Evolutionary conservation across 2,329 filamentous ascomycete species (phyloP).

Genomic region (Blastomyces parvus): DNA sequence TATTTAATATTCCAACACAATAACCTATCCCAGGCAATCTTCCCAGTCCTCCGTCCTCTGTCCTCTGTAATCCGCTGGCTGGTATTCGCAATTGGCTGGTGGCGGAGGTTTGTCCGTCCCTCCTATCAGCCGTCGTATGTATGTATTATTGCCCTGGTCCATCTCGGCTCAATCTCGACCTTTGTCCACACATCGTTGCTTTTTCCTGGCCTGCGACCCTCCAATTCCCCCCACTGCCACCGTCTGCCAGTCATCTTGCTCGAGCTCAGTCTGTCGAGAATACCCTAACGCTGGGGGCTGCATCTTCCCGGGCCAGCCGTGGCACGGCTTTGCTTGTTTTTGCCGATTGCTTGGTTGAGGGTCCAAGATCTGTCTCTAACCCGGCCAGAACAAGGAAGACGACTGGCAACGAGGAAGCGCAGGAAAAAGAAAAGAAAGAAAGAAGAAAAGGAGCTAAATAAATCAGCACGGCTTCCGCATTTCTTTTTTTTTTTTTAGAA

Average conservation of each 20-base stretch:
- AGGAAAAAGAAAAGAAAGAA: background rate
- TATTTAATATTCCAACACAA: too few species aligned
- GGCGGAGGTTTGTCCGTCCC: background rate
- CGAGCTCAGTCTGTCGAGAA: background rate
- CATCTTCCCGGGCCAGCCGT: background rate
- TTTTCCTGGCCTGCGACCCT: background rate
- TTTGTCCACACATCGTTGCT: conserved; percentile 1
- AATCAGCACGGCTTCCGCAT: background rate
- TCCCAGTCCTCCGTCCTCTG: too few species aligned
- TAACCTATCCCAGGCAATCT: too few species aligned
- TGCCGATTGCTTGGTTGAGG: too few species aligned
- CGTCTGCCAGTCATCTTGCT: background rate
- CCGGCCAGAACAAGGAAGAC: background rate
- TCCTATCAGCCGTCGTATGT: background rate
- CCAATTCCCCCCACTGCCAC: background rate
- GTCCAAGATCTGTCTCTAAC: too few species aligned
- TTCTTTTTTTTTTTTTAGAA: background rate
- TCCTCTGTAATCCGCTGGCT: too few species aligned
- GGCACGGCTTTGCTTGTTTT: background rate
- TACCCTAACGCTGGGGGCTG: background rate
- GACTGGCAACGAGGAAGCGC: background rate
- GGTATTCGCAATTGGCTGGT: background rate
- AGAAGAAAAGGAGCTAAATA: background rate
- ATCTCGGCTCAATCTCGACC: background rate
- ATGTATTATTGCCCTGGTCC: background rate